These are phyloP conservation scores for Glycyrrhiza uralensis DNA, from an alignment of 306 rosid genomes.

Conservation along the genomic window DNA sequence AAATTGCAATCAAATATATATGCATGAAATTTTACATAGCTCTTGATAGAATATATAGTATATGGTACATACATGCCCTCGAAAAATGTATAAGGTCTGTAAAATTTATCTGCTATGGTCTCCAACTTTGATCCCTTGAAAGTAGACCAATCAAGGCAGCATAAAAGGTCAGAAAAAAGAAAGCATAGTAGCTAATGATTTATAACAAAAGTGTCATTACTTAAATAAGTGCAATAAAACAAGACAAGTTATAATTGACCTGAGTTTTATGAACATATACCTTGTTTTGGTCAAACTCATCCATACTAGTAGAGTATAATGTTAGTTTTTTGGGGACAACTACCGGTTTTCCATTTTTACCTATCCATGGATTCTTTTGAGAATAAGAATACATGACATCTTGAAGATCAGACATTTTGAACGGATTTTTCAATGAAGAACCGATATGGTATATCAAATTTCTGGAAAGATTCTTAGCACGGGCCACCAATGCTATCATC, in stretches of 20 bases:
- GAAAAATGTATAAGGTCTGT: slow-evolving; percentile 20
- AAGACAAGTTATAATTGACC: not conserved
- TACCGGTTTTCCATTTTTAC: slow-evolving; percentile 4
- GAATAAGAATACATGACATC: not conserved
- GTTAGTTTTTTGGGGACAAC: not conserved
- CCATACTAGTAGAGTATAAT: not conserved
- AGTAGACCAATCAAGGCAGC: not conserved
- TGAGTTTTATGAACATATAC: not conserved
- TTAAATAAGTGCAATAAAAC: not conserved
- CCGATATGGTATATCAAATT: slow-evolving; percentile 34
- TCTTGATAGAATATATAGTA: not conserved
- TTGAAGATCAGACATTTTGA: not conserved
- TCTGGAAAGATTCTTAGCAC: not conserved
- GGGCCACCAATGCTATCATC: slow-evolving; percentile 29
- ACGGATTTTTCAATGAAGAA: slow-evolving; percentile 32
- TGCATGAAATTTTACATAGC: too few relatives aligned
- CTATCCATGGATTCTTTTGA: slow-evolving; percentile 21
- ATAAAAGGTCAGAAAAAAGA: not conserved
- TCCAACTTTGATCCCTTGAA: slow-evolving; percentile 22
- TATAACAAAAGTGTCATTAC: too few relatives aligned
- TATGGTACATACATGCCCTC: slow-evolving; percentile 29
- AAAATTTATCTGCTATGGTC: slow-evolving; percentile 11
- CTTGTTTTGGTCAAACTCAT: not conserved
- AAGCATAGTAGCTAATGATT: not conserved
- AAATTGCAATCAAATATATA: too few relatives aligned